Percentiles rank a stretch among this genome's conserved stretches.
Evolutionary conservation across 805 yeast species (phyloP).

Genomic region (Ogataea sp.): DNA sequence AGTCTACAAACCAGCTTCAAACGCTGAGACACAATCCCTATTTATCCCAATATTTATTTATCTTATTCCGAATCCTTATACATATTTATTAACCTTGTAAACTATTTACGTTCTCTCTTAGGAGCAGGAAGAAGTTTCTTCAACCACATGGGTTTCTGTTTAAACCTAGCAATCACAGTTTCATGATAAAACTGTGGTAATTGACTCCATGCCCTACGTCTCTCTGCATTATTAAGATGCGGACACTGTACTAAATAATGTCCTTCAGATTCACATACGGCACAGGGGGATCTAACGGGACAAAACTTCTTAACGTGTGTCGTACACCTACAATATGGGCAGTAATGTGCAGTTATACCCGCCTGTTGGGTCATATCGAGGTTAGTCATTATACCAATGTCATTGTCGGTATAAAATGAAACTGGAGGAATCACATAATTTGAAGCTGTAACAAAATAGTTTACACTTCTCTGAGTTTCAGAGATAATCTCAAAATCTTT

Average conservation of each 20-base stretch:
- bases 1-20: no score
- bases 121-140: not conserved
- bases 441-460: no score
- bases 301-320: not conserved
- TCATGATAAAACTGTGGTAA: not conserved
- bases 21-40: no score
- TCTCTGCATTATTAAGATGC: not conserved
- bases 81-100: no score
- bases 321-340: not conserved
- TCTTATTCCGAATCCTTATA: no score
- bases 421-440: no score
- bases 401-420: no score
- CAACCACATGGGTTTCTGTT: conserved; percentile 1
- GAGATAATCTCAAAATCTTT: no score
- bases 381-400: no score
- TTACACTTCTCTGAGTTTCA: no score
- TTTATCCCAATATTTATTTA: no score
- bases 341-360: not conserved
- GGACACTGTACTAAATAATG: conserved; percentile 1
- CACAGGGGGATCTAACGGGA: not conserved
- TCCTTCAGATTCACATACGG: not conserved
- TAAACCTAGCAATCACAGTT: not conserved
- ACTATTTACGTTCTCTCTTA: not conserved
- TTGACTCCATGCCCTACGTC: not conserved
- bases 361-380: not conserved